These are phyloP conservation scores for Brassica cretica DNA, from an alignment of 345 rosid species.

Conservation along the genomic window DNA sequence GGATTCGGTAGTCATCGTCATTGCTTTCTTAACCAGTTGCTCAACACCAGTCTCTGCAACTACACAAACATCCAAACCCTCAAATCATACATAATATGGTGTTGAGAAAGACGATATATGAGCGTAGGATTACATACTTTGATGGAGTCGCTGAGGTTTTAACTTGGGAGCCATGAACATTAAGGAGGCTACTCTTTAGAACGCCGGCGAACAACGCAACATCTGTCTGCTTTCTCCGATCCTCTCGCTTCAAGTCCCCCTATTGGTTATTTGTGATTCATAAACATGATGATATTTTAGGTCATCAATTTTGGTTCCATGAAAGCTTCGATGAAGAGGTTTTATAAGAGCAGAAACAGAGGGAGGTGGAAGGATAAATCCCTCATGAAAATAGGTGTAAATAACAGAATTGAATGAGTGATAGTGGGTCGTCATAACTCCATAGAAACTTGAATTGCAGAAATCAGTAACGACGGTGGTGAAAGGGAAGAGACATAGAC, in stretches of 20 bases:
- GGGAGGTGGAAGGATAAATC: too few species aligned
- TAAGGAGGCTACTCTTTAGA: constrained; percentile 32
- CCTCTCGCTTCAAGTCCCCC: neutral
- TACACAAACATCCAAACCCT: neutral
- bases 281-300: neutral
- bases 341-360: neutral
- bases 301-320: neutral
- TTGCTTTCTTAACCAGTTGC: constrained; percentile 46
- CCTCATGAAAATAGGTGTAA: too few species aligned
- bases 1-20: constrained; percentile 46
- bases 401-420: too few species aligned
- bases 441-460: too few species aligned
- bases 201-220: constrained; percentile 40
- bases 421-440: too few species aligned
- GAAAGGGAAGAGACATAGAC: too few species aligned
- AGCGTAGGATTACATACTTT: constrained; percentile 27
- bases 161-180: constrained; percentile 50
- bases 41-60: constrained; percentile 47
- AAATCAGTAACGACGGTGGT: too few species aligned
- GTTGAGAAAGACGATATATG: neutral
- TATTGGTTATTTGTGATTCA: too few species aligned
- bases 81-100: too few species aligned
- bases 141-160: constrained; percentile 51
- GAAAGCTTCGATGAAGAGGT: neutral
- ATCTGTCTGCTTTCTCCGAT: constrained; percentile 29